Evolutionary conservation across 2,329 filamentous ascomycete species (phyloP).

Genomic region (Ascomycota sp.): DNA sequence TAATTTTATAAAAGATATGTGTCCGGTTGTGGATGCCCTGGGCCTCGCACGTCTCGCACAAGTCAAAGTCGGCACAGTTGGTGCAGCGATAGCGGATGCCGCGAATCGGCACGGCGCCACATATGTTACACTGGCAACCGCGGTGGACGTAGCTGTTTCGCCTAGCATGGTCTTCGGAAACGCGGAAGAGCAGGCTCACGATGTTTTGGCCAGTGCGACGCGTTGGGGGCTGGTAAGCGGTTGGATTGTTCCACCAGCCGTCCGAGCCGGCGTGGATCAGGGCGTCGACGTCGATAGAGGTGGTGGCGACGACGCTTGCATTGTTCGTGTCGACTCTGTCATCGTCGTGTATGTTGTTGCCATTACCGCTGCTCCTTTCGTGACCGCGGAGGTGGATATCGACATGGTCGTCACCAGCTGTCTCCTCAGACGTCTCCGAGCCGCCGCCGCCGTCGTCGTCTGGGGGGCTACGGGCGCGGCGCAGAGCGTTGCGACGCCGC

Average conservation of each 20-base stretch:
- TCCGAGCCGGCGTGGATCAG: conserved; percentile 21
- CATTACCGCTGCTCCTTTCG: too few species aligned
- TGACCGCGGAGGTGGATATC: too few species aligned
- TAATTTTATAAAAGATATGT: conserved; percentile 92
- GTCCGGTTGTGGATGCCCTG: conserved; percentile 63
- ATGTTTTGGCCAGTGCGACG: conserved; percentile 54
- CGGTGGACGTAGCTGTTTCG: conserved; percentile 81
- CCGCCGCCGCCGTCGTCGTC: conserved; percentile 11
- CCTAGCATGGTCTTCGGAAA: conserved; percentile 80
- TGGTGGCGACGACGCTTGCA: conserved; percentile 1
- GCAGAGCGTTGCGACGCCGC: conserved; percentile 47
- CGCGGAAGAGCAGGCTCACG: conserved; percentile 69
- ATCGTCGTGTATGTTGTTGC: too few species aligned
- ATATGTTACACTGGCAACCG: conserved; percentile 81
- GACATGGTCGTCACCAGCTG: conserved; percentile 23
- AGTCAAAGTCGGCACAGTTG: conserved; percentile 89
- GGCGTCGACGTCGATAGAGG: conserved; percentile 17
- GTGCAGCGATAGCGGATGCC: conserved; percentile 86
- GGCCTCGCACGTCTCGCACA: conserved; percentile 84
- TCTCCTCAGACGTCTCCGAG: conserved; percentile 21
- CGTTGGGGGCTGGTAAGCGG: conserved; percentile 14
- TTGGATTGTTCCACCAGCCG: conserved; percentile 31
- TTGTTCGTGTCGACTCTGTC: conserved; percentile 9
- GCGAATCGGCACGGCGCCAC: conserved; percentile 70
- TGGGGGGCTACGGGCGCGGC: conserved; percentile 18